Evolutionary conservation across 495 filamentous ascomycete species (phyloP).

Genomic region (Talaromyces ruber): DNA sequence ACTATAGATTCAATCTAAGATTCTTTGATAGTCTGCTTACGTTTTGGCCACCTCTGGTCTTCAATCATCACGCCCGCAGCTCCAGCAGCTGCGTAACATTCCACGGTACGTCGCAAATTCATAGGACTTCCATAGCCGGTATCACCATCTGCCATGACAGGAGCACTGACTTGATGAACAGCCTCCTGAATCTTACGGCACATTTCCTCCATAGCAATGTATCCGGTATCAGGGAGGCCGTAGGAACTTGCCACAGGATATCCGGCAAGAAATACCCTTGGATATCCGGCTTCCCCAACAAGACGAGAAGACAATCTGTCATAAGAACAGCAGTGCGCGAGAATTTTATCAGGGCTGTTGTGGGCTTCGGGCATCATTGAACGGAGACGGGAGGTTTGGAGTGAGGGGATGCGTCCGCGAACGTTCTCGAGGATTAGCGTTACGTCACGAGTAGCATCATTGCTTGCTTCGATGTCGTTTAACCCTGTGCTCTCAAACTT

Average conservation of each 20-base stretch:
- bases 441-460: slow-evolving; percentile 1
- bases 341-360: slow-evolving; percentile 24
- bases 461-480: neutral
- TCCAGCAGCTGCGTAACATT: slow-evolving; percentile 26
- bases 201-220: slow-evolving; percentile 36
- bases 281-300: slow-evolving; percentile 31
- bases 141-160: slow-evolving; percentile 33
- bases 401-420: slow-evolving; percentile 20
- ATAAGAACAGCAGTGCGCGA: slow-evolving; percentile 30
- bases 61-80: slow-evolving; percentile 35
- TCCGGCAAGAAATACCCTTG: slow-evolving; percentile 26
- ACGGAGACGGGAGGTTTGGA: slow-evolving; percentile 24
- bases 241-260: slow-evolving; percentile 26
- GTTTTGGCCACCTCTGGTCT: slow-evolving; percentile 31
- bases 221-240: slow-evolving; percentile 34
- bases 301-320: slow-evolving; percentile 31
- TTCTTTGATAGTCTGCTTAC: slow-evolving; percentile 11
- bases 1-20: neutral
- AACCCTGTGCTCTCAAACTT: slow-evolving; percentile 1
- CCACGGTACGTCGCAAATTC: slow-evolving; percentile 32
- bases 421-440: slow-evolving; percentile 15
- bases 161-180: slow-evolving; percentile 22
- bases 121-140: slow-evolving; percentile 33
- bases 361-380: slow-evolving; percentile 29
- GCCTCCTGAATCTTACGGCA: slow-evolving; percentile 30